phyloP scores from a whole-genome alignment of 2,329 filamentous ascomycete genomes.

The Pyrenochaeta sp. region DNA sequence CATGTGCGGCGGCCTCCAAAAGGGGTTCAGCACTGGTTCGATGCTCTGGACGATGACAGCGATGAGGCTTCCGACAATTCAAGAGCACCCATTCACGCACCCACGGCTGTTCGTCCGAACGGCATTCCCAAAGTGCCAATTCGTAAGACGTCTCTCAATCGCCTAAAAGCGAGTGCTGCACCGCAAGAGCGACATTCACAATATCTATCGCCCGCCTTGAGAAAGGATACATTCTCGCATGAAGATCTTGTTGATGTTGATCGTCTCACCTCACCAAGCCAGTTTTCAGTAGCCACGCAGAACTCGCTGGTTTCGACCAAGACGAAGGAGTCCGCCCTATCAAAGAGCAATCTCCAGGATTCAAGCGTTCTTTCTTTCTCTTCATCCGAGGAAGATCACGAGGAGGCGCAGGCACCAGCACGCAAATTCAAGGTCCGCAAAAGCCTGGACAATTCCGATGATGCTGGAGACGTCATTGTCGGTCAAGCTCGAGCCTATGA shows the following conservation, averaged over 20 bases:
- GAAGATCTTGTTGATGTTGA: conserved; percentile 29
- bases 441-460: conserved; percentile 43
- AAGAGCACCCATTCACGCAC: conserved; percentile 16
- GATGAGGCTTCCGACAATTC: conserved; percentile 37
- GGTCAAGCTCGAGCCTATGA: conserved; percentile 49
- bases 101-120: conserved; percentile 15
- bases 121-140: conserved; percentile 16
- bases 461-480: conserved; percentile 45
- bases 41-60: conserved; percentile 53
- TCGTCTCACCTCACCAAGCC: conserved; percentile 38
- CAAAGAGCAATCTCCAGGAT: conserved; percentile 45
- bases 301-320: conserved; percentile 34
- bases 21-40: conserved; percentile 60
- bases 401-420: conserved; percentile 17
- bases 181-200: conserved; percentile 20
- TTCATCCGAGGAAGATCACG: conserved; percentile 48
- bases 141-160: conserved; percentile 27
- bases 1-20: conserved; percentile 57
- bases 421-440: conserved; percentile 35
- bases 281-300: conserved; percentile 36
- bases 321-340: conserved; percentile 44
- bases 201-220: conserved; percentile 17
- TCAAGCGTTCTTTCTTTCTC: conserved; percentile 51
- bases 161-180: conserved; percentile 12
- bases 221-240: conserved; percentile 28